Evolutionary conservation across 2,329 filamentous ascomycete species (phyloP).

Genomic region (Xylariaceae sp.): DNA sequence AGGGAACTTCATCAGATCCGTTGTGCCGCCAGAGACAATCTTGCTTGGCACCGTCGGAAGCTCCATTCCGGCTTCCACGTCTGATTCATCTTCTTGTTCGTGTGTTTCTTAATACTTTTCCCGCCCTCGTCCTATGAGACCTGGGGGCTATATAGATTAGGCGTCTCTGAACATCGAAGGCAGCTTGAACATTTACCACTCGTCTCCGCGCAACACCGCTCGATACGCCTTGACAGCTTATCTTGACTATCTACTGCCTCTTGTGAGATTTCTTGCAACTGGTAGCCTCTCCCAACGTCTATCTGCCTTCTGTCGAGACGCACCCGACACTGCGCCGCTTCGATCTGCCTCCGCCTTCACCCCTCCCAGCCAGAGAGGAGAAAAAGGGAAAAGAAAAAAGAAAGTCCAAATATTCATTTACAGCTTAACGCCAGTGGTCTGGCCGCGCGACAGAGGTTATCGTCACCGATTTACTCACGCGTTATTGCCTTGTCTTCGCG

Average conservation of each 20-base stretch:
- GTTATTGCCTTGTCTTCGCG: conserved; percentile 6
- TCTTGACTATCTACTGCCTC: conserved; percentile 4
- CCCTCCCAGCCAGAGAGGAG: neutral
- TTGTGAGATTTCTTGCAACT: conserved; percentile 13
- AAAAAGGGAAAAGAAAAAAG: neutral
- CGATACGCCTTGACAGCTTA: conserved; percentile 9
- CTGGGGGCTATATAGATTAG: conserved; percentile 26
- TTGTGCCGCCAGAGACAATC: conserved; percentile 27
- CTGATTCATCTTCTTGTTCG: conserved; percentile 22
- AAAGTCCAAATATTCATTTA: neutral
- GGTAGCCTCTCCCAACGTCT: conserved; percentile 4
- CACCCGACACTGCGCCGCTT: conserved; percentile 11
- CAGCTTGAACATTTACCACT: conserved; percentile 26
- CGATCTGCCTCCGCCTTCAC: conserved; percentile 6
- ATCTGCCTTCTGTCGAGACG: conserved; percentile 2
- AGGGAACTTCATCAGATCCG: conserved; percentile 16
- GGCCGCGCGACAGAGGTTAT: conserved; percentile 20
- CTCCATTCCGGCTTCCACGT: conserved; percentile 28
- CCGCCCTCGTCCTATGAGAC: conserved; percentile 19
- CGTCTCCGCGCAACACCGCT: conserved; percentile 18
- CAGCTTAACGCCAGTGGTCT: conserved; percentile 21
- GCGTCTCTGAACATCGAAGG: conserved; percentile 24
- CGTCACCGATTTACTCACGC: conserved; percentile 21
- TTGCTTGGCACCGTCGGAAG: conserved; percentile 21
- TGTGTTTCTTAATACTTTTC: conserved; percentile 6